phyloP scores from a whole-genome alignment of 352 stramenopile genomes.

The Globisporangium apiculatum region DNA sequence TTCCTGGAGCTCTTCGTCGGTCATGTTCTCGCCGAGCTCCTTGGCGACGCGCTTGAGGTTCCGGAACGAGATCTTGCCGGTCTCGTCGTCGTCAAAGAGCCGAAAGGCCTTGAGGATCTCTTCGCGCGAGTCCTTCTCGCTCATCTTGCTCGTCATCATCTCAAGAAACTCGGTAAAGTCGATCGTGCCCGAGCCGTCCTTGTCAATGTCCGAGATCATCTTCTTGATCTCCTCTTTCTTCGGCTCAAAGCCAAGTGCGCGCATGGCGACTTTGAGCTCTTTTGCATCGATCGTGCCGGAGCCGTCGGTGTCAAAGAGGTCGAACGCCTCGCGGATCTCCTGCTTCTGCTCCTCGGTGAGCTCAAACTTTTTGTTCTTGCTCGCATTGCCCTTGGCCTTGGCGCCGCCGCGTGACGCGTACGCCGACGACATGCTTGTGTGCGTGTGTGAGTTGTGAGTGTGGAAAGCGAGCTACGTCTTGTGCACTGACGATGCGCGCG shows the following conservation, averaged over 20 bases:
- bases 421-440: slow-evolving; percentile 44
- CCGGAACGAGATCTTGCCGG: slow-evolving; percentile 94
- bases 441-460: background rate
- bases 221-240: slow-evolving; percentile 98
- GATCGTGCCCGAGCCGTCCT: slow-evolving; percentile 91
- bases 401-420: slow-evolving; percentile 53
- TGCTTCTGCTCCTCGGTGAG: slow-evolving; percentile 95
- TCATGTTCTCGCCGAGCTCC: slow-evolving; percentile 96
- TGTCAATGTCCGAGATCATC: slow-evolving; percentile 96
- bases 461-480: background rate
- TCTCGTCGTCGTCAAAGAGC: slow-evolving; percentile 97
- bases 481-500: background rate
- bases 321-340: slow-evolving; percentile 93
- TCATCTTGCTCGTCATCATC: slow-evolving; percentile 97
- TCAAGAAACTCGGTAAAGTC: slow-evolving; percentile 98
- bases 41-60: slow-evolving; percentile 97
- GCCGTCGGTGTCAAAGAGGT: slow-evolving; percentile 96
- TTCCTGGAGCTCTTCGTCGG: slow-evolving; percentile 95
- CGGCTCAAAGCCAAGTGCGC: slow-evolving; percentile 93
- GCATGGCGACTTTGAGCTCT: slow-evolving; percentile 95
- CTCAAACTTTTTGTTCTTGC: slow-evolving; percentile 81
- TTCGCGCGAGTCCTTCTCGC: slow-evolving; percentile 93
- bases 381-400: slow-evolving; percentile 60
- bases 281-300: slow-evolving; percentile 93
- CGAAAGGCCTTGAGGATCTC: slow-evolving; percentile 98